Conservation (phyloP, 495 filamentous ascomycete genomes). For the Penicillium malachiteum region DNA sequence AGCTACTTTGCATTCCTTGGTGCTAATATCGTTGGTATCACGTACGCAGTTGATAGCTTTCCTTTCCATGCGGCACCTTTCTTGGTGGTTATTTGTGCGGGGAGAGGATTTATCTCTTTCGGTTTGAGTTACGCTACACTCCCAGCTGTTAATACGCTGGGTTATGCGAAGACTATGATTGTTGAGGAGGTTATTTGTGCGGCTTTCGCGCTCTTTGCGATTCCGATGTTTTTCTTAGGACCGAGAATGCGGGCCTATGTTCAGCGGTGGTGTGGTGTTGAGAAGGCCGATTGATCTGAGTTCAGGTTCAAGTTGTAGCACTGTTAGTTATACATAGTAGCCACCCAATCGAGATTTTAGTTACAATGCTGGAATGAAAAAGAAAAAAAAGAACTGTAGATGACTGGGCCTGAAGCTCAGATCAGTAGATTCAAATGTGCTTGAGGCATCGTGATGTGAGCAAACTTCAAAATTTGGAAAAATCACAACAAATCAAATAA, state of each 20-base stretch:
- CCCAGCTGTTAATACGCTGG: slow-evolving; percentile 72
- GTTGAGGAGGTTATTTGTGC: slow-evolving; percentile 14
- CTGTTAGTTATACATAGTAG: too few relatives aligned
- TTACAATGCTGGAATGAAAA: too few relatives aligned
- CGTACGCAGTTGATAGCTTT: slow-evolving; percentile 28
- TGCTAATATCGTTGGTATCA: slow-evolving; percentile 24
- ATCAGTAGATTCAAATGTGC: too few relatives aligned
- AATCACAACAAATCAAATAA: too few relatives aligned
- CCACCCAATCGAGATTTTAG: too few relatives aligned
- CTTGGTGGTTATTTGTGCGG: slow-evolving; percentile 26
- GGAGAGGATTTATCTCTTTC: slow-evolving; percentile 35
- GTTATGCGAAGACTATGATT: slow-evolving; percentile 54
- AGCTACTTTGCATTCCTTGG: slow-evolving; percentile 27
- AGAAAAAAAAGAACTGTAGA: too few relatives aligned
- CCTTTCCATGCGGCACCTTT: slow-evolving; percentile 22
- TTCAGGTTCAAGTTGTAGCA: background rate
- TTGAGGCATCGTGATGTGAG: too few relatives aligned
- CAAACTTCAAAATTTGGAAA: too few relatives aligned
- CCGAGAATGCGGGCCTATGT: slow-evolving; percentile 4
- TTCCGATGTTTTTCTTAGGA: slow-evolving; percentile 13
- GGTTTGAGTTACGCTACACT: slow-evolving; percentile 70
- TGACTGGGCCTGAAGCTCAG: too few relatives aligned
- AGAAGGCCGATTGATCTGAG: background rate
- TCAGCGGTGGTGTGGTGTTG: slow-evolving; percentile 4
- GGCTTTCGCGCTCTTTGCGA: slow-evolving; percentile 4